Conservation (phyloP, 2,329 filamentous ascomycete species). For the Hymenoscyphus occultus region DNA sequence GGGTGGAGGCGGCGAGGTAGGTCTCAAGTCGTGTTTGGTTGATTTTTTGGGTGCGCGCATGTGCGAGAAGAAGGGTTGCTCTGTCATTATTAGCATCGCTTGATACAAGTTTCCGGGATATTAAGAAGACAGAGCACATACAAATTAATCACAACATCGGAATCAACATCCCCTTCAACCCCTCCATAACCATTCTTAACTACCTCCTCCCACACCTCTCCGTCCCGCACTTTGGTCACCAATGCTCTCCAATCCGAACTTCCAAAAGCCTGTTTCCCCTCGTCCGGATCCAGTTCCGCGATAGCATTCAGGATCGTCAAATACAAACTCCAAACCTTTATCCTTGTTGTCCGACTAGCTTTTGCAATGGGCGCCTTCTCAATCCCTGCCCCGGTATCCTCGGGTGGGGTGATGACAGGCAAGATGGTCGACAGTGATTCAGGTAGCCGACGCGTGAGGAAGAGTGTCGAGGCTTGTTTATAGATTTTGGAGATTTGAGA, state of each 20-base stretch:
- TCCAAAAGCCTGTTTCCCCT: conserved; percentile 86
- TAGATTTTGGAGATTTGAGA: conserved; percentile 86
- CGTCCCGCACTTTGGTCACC: conserved; percentile 80
- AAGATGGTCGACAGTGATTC: conserved; percentile 84
- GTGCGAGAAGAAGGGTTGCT: conserved; percentile 85
- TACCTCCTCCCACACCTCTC: conserved; percentile 92
- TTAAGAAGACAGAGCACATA: conserved; percentile 42
- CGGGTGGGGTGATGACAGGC: conserved; percentile 68
- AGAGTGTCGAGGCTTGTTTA: conserved; percentile 89
- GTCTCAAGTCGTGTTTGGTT: conserved; percentile 88
- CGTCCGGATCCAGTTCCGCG: conserved; percentile 81
- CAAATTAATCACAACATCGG: conserved; percentile 90
- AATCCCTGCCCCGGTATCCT: conserved; percentile 38
- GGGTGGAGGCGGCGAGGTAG: conserved; percentile 75
- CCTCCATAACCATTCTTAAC: conserved; percentile 84
- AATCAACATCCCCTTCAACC: conserved; percentile 84
- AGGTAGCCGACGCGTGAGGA: conserved; percentile 87
- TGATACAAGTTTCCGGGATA: conserved; percentile 14
- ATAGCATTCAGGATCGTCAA: conserved; percentile 90
- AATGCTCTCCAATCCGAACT: conserved; percentile 79
- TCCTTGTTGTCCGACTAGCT: conserved; percentile 76
- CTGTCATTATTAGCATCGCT: conserved; percentile 45
- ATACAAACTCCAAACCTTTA: conserved; percentile 98
- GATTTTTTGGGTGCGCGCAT: conserved; percentile 75
- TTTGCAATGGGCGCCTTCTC: conserved; percentile 65